phyloP scores from a whole-genome alignment of 805 yeast species.

The Saccharomycodes ludwigii region DNA sequence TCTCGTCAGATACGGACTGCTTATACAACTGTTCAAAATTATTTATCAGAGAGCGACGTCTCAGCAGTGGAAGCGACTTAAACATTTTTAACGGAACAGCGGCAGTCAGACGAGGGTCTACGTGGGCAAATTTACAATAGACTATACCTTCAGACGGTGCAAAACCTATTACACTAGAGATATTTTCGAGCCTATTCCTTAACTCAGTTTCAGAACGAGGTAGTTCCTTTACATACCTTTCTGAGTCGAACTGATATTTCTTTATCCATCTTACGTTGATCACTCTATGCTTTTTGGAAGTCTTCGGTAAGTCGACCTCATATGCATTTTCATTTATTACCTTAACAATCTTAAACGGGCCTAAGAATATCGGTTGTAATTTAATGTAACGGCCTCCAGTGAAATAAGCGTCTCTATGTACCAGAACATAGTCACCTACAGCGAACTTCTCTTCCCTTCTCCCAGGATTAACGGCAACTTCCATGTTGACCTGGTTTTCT shows the following conservation, averaged over 20 bases:
- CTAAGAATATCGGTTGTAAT: conserved; percentile 2
- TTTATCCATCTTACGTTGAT: conserved; percentile 3
- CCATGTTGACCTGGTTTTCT: conserved; percentile 2
- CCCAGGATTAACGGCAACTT: conserved; percentile 1
- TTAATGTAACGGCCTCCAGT: conserved; percentile 1
- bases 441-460: not conserved
- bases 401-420: conserved; percentile 5
- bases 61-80: no score
- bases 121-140: not conserved
- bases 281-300: conserved; percentile 3
- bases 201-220: conserved; percentile 2
- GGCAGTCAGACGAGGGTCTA: not conserved
- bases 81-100: no score
- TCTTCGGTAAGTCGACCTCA: conserved; percentile 7
- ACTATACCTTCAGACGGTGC: not conserved
- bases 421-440: conserved; percentile 3
- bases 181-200: not conserved
- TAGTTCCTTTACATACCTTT: conserved; percentile 1
- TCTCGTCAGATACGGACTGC: no score
- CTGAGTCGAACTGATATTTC: not conserved
- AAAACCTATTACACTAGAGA: conserved; percentile 3
- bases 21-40: no score
- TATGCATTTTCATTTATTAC: not conserved
- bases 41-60: no score
- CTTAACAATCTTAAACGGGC: conserved; percentile 1